These are phyloP conservation scores for Sporothrix brunneoviolacea DNA, from an alignment of 2,329 filamentous ascomycete species.

Conservation along the genomic window DNA sequence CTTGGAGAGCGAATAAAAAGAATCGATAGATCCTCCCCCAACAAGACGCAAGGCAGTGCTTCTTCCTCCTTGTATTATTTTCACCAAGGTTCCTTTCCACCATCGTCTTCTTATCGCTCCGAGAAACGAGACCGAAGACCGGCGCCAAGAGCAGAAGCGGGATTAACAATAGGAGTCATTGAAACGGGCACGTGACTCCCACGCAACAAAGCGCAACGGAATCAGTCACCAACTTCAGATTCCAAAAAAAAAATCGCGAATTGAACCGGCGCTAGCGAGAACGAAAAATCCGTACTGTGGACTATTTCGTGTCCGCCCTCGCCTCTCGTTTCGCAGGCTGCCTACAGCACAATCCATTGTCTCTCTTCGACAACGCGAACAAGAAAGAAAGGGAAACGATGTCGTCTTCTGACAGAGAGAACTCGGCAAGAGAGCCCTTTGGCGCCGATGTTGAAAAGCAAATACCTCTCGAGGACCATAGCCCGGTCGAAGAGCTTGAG, in stretches of 20 bases:
- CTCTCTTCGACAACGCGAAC: not conserved
- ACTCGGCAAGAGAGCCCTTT: slow-evolving; percentile 1
- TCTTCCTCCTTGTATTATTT: too few species aligned
- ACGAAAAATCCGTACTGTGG: not conserved
- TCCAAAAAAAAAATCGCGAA: not conserved
- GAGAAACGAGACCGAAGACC: too few species aligned
- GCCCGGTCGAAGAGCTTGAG: not conserved
- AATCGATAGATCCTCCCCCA: not conserved
- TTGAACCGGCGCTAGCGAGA: slow-evolving; percentile 11
- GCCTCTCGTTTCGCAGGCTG: not conserved
- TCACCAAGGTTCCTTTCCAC: not conserved
- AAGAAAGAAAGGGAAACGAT: slow-evolving; percentile 4
- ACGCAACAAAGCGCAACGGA: not conserved
- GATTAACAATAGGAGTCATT: too few species aligned
- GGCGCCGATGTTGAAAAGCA: slow-evolving; percentile 20
- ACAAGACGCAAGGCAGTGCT: too few species aligned
- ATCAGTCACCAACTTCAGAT: slow-evolving; percentile 1
- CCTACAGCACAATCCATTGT: too few species aligned
- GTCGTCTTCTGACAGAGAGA: slow-evolving; percentile 10
- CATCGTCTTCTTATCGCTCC: not conserved
- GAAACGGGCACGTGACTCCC: slow-evolving; percentile 2
- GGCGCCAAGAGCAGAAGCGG: too few species aligned
- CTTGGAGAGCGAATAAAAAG: not conserved
- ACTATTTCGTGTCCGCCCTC: not conserved
- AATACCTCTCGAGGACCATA: not conserved